A percentile compares a stretch with the other conserved stretches of the same genome.
Evolutionary conservation across 768 basidiomycete species (phyloP).

Genomic region (Phlebiopsis gigantea): DNA sequence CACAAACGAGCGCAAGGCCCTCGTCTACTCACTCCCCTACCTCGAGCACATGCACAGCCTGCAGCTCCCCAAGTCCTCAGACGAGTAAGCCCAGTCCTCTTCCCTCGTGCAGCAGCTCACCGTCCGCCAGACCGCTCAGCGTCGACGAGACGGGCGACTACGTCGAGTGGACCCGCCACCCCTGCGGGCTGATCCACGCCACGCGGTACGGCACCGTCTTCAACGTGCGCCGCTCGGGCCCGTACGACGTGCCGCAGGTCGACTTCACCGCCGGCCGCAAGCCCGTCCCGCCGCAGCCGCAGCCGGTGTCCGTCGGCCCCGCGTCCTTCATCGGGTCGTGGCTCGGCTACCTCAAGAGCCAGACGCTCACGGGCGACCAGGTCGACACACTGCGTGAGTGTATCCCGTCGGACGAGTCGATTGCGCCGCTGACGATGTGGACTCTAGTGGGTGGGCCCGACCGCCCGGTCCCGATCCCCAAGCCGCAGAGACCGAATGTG

Average conservation of each 20-base stretch:
- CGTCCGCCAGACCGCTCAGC: slow-evolving; percentile 28
- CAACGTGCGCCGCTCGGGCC: slow-evolving; percentile 40
- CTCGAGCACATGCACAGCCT: slow-evolving; percentile 50
- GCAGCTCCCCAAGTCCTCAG: slow-evolving; percentile 17
- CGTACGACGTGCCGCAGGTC: slow-evolving; percentile 44
- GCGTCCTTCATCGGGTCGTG: slow-evolving; percentile 44
- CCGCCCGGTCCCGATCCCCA: slow-evolving; percentile 43
- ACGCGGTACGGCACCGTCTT: slow-evolving; percentile 55
- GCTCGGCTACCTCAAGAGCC: slow-evolving; percentile 38
- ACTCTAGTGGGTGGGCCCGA: slow-evolving; percentile 62
- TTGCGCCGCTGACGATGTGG: not conserved
- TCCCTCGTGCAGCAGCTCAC: not conserved
- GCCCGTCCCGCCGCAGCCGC: slow-evolving; percentile 49
- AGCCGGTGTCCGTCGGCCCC: slow-evolving; percentile 56
- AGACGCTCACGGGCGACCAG: slow-evolving; percentile 50
- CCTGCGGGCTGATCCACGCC: slow-evolving; percentile 15
- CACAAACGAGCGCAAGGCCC: slow-evolving; percentile 42
- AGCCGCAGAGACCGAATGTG: slow-evolving; percentile 7
- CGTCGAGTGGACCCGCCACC: slow-evolving; percentile 37
- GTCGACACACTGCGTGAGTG: slow-evolving; percentile 53
- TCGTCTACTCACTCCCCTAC: slow-evolving; percentile 60
- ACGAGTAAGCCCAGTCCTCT: slow-evolving; percentile 14
- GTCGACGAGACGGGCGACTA: slow-evolving; percentile 54
- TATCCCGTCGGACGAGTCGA: not conserved
- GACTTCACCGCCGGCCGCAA: slow-evolving; percentile 41